A percentile compares a stretch with the other conserved stretches of the same genome.
Conservation (phyloP, 2,329 filamentous ascomycete species). For the Ophiostoma perfectum region DNA sequence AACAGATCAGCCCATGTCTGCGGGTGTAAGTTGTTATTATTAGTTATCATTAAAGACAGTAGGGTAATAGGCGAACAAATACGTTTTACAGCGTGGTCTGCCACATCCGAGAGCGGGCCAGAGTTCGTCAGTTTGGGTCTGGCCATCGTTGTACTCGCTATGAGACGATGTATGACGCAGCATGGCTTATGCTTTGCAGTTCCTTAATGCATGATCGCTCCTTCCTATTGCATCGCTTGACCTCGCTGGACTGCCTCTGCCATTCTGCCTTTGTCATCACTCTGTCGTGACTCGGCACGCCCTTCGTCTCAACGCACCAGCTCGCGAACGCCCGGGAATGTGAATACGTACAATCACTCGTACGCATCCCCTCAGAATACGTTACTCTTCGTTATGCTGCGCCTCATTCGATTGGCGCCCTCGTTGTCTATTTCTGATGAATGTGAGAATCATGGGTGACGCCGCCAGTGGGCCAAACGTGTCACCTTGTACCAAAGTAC, state of each 20-base stretch:
- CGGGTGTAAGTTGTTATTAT: background rate
- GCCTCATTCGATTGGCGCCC: background rate
- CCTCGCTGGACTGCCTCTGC: background rate
- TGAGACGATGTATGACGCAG: background rate
- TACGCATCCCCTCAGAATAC: too few relatives aligned
- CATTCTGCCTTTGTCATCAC: background rate
- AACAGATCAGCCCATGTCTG: background rate
- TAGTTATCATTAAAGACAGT: background rate
- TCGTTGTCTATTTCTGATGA: background rate
- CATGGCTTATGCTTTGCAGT: background rate
- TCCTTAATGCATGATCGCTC: background rate
- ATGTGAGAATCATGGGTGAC: background rate
- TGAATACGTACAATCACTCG: too few relatives aligned
- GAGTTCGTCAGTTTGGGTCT: too few relatives aligned
- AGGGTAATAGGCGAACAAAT: too few relatives aligned
- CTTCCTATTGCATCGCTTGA: background rate
- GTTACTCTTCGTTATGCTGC: background rate
- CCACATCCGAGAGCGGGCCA: background rate
- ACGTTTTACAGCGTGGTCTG: background rate
- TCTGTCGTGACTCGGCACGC: too few relatives aligned
- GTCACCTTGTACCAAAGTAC: background rate
- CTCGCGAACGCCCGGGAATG: too few relatives aligned
- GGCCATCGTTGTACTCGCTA: background rate
- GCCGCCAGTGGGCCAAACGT: conserved; percentile 2
- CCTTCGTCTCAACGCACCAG: too few relatives aligned